Conservation (phyloP, 1,139 yeast species). For the Hemisphaericaspora lyxosophila region DNA sequence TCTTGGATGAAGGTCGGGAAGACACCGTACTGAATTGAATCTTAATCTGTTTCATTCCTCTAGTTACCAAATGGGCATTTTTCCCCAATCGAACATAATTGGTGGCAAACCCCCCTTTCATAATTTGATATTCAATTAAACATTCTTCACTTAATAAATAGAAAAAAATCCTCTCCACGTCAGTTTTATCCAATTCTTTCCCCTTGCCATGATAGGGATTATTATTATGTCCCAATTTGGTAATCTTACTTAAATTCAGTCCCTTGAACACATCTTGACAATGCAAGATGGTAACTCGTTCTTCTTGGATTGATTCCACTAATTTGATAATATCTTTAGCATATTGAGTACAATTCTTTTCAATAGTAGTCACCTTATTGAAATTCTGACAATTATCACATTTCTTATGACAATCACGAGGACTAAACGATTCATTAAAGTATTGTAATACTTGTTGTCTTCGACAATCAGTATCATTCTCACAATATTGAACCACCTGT, state of each 20-base stretch:
- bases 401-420: conserved; percentile 60
- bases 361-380: conserved; percentile 43
- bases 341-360: conserved; percentile 66
- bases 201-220: conserved; percentile 72
- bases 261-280: conserved; percentile 88
- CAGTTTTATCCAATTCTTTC: conserved; percentile 57
- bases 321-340: conserved; percentile 62
- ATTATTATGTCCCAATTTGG: conserved; percentile 60
- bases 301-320: conserved; percentile 55
- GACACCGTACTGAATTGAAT: conserved; percentile 26
- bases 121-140: conserved; percentile 68
- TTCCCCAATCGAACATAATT: conserved; percentile 68
- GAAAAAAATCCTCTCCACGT: conserved; percentile 79
- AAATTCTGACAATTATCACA: conserved; percentile 82
- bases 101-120: conserved; percentile 75
- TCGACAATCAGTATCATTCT: conserved; percentile 86
- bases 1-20: not conserved
- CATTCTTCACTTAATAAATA: conserved; percentile 69
- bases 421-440: conserved; percentile 79
- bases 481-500: conserved; percentile 90
- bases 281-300: conserved; percentile 71
- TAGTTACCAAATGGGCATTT: conserved; percentile 46
- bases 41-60: conserved; percentile 43
- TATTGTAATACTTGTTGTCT: conserved; percentile 85
- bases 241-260: conserved; percentile 59